Evolutionary conservation across 495 filamentous ascomycete species (phyloP), one percentile per base, ranked within the genome.

Genomic region (Penicillium pancosmium): DNA sequence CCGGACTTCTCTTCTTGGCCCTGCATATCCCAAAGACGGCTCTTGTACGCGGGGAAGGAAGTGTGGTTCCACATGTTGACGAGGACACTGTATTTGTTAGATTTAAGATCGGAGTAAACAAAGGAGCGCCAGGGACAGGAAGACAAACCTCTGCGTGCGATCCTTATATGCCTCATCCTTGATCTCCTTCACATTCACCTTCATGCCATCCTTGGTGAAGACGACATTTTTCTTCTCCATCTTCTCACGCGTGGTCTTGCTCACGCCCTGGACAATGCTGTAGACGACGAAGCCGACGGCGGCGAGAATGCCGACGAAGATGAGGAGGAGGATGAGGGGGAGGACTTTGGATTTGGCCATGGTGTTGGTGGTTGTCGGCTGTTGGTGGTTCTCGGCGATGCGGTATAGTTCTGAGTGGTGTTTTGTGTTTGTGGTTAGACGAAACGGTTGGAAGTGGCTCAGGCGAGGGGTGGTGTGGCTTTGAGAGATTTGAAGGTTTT

Each of bases 201-300:
- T 88, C 77, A 93, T 76, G 13, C 93, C 93, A 59, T 95, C 91
- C 72, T 89, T 92, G 33, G 89, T 87, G 70, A 95, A 86, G 33
- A 84, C 76, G 27, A 96, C 80, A 68, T 96, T 86, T 77, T 89
- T 90, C 72, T 86, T 83, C 77, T 91, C 89, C 86, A 97, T 89
- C 68, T 89, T 88, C 66, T 86, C 77, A 38, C 77, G 81, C 27
- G 91, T 89, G 54, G 84, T 82, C 51, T 84, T 77, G 57, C 86
- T 81, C 59, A 96, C 86, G 66, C 91, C 83, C 61, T 82, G 80
- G 19, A 82, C 72, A 68, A 88, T 87, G 50, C 84, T 77, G 78
- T 92, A 96, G 57, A 89, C 80, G 63, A 90, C 84, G 67, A 88
- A 93, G 52, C 83, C 83, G 60, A 97, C 74, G 61, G 81, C 88